Evolutionary conservation across 495 filamentous ascomycete species (phyloP).

Genomic region (Talaromyces borbonicus): DNA sequence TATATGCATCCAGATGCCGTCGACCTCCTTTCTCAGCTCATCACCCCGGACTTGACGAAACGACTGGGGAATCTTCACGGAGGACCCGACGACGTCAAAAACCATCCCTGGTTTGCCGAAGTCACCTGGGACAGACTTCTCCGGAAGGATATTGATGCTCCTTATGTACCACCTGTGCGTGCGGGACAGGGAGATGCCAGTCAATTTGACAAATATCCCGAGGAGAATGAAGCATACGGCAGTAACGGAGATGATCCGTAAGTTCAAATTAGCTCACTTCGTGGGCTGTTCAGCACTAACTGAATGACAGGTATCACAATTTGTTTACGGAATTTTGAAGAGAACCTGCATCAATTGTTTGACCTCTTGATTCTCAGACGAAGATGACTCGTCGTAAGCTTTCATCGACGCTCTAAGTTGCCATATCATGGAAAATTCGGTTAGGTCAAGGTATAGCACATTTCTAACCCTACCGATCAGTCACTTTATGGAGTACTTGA

Average conservation of each 20-base stretch:
- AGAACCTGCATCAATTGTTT: no score
- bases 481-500: no score
- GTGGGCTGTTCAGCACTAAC: background rate
- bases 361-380: no score
- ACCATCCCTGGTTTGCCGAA: conserved; percentile 91
- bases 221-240: conserved; percentile 90
- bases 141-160: conserved; percentile 95
- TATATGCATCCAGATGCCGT: conserved; percentile 93
- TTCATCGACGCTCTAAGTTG: no score
- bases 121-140: conserved; percentile 93
- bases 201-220: conserved; percentile 95
- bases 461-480: no score
- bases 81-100: conserved; percentile 89
- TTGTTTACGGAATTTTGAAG: conserved; percentile 67
- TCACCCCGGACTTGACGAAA: conserved; percentile 92
- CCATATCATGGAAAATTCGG: no score
- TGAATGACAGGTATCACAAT: conserved; percentile 47
- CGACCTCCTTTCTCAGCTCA: conserved; percentile 81
- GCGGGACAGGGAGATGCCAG: conserved; percentile 91
- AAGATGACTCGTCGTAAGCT: no score
- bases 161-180: conserved; percentile 93
- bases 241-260: conserved; percentile 69
- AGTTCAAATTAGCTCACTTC: conserved; percentile 28
- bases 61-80: conserved; percentile 87
- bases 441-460: no score